These are phyloP conservation scores for Nannochloropsis granulata DNA, from an alignment of 108 stramenopile genomes.

Conservation along the genomic window DNA sequence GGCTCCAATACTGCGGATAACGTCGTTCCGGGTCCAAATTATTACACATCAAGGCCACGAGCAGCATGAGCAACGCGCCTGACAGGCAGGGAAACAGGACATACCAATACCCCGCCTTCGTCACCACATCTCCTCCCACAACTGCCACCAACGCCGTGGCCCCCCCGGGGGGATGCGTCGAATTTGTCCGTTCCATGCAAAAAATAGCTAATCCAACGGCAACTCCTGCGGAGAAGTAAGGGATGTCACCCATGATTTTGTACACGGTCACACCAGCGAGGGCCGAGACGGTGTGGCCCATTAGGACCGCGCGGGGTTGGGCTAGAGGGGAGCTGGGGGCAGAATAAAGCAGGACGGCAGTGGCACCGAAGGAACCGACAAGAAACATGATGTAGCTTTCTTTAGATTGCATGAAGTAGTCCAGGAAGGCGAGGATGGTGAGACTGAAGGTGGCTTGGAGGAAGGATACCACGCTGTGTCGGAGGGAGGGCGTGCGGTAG, in stretches of 20 bases:
- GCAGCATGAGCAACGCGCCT: background rate
- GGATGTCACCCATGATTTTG: background rate
- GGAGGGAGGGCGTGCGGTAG: background rate
- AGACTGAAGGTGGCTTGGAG: background rate
- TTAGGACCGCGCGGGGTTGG: background rate
- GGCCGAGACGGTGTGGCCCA: background rate
- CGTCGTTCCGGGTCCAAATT: background rate
- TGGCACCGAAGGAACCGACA: background rate
- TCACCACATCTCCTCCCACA: background rate
- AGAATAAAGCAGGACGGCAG: background rate
- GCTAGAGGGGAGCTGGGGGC: background rate
- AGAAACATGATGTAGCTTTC: background rate
- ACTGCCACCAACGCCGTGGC: background rate
- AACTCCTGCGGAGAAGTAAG: background rate
- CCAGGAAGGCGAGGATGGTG: background rate
- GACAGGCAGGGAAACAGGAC: background rate
- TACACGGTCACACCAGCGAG: background rate
- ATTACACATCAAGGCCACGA: background rate
- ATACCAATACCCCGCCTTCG: background rate
- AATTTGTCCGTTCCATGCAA: background rate
- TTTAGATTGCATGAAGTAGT: background rate
- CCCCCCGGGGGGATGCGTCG: background rate
- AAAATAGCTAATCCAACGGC: background rate
- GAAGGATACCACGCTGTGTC: background rate
- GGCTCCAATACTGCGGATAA: slow-evolving; percentile 3